Conservation (phyloP, 805 yeast genomes). For the Metschnikowia santaceciliae region DNA sequence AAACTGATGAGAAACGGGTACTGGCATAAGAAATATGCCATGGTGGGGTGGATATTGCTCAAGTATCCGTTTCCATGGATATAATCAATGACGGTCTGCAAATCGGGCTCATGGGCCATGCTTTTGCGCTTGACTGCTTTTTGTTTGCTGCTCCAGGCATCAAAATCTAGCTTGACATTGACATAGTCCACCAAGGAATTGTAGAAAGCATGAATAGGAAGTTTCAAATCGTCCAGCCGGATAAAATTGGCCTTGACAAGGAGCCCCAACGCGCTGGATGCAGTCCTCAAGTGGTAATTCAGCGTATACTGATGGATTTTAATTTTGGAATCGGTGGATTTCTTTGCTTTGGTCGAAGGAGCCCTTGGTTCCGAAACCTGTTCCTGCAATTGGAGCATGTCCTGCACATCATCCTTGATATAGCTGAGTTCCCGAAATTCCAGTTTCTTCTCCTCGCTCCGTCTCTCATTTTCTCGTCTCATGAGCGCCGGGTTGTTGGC, state of each 20-base stretch:
- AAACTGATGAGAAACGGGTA: constrained; percentile 78
- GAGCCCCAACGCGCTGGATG: constrained; percentile 54
- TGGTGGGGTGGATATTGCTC: constrained; percentile 8
- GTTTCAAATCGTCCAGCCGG: constrained; percentile 17
- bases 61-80: constrained; percentile 37
- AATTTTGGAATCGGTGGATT: constrained; percentile 30
- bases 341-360: constrained; percentile 1
- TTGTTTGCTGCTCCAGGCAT: constrained; percentile 57
- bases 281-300: constrained; percentile 78
- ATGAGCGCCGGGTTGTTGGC: constrained; percentile 24
- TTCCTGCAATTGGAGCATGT: constrained; percentile 5
- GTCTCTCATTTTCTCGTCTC: constrained; percentile 9
- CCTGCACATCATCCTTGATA: constrained; percentile 16
- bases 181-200: constrained; percentile 79
- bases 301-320: constrained; percentile 60
- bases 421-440: constrained; percentile 12
- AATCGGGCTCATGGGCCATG: constrained; percentile 20
- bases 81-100: constrained; percentile 45
- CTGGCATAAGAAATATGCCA: constrained; percentile 64
- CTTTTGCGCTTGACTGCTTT: constrained; percentile 2
- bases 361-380: neutral
- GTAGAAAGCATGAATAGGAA: constrained; percentile 53
- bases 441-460: neutral
- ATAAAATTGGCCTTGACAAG: constrained; percentile 52
- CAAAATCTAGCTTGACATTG: constrained; percentile 75